Conservation (phyloP, 2,329 filamentous ascomycete genomes). For the Xylariales sp. region DNA sequence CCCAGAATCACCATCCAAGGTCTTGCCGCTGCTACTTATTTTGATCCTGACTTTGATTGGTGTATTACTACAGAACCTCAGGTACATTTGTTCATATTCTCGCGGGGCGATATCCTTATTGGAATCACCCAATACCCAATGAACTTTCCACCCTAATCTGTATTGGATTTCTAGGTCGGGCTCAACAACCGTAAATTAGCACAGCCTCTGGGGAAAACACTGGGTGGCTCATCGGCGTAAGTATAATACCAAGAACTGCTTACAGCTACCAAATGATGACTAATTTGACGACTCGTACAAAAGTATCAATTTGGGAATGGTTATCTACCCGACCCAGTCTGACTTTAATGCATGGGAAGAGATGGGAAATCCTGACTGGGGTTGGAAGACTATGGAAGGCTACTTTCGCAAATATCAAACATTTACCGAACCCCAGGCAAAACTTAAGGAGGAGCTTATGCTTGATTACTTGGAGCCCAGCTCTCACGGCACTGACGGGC, state of each 20-base stretch:
- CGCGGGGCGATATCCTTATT: no score
- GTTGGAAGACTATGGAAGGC: conserved; percentile 2
- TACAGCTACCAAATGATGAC: no score
- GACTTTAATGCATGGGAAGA: conserved; percentile 7
- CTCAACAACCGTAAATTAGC: conserved; percentile 3
- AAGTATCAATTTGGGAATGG: conserved; percentile 5
- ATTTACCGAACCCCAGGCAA: conserved; percentile 2
- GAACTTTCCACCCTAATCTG: not conserved
- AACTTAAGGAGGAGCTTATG: not conserved
- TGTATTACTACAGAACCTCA: conserved; percentile 6
- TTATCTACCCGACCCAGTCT: conserved; percentile 4
- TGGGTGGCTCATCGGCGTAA: conserved; percentile 8
- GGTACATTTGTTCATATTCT: no score
- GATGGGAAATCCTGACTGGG: conserved; percentile 8
- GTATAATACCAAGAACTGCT: no score
- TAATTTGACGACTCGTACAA: no score
- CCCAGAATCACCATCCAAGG: conserved; percentile 5
- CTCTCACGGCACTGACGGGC: conserved; percentile 25
- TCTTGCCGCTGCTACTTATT: conserved; percentile 11
- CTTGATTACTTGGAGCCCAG: conserved; percentile 2
- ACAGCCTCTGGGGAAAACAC: conserved; percentile 5
- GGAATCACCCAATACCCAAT: no score
- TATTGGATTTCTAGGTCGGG: not conserved
- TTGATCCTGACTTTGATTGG: conserved; percentile 11
- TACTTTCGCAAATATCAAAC: conserved; percentile 7